Evolutionary conservation across 2,329 filamentous ascomycete species (phyloP), one percentile per base, ranked within the genome.

Genomic region (Stenocarpella maydis): DNA sequence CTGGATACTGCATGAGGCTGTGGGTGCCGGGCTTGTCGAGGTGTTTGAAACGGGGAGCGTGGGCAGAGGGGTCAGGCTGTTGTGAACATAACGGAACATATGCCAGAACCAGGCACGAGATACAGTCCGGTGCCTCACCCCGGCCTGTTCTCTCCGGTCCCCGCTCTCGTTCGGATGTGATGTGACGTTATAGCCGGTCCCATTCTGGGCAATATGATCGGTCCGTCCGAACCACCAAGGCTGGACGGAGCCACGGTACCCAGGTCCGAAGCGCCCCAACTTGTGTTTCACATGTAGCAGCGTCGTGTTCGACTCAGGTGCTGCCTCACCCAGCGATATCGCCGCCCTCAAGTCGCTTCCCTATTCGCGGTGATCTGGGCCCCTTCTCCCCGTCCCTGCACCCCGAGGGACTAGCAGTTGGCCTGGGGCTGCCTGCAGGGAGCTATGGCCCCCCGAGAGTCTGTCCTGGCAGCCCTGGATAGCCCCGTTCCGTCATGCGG

Each of bases 31-130:
- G 1, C 76, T 91, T 19, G 85, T 94, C 4, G 92, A 95, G 78
- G 80, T 92, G 17, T 95, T 95, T 77, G 88, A 93, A 75, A 94
- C 92, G 15, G 85, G 90, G 17, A 91, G 88, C 74, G 90, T 94
- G n/a, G 92, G 92, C 1, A 83, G 86, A 70, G 92, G 88, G 14
- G 85, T 93, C 69, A 83, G 88, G 73, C 63, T 80, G 78, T 79
- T 63, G 67, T 85, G 68, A 71, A 5, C 14, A 5, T 14, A 26
- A 21, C 26, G 24, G n/a, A 45, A 52, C 21, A 3, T 52, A 12
- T 10, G 12, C 5, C 12, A 21, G 28, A 39, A 21, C 31, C 50
- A 26, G 39, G 43, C 26, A 37, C 37, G 34, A 53, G n/a, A 34
- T 8, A 3, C 41, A 63, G 31, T 17, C 58, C 58, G 58, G 37